Percentiles rank a stretch among this genome's conserved stretches.
phyloP scores from a whole-genome alignment of 1,284 basidiomycete species.

The Naganishia sp. region DNA sequence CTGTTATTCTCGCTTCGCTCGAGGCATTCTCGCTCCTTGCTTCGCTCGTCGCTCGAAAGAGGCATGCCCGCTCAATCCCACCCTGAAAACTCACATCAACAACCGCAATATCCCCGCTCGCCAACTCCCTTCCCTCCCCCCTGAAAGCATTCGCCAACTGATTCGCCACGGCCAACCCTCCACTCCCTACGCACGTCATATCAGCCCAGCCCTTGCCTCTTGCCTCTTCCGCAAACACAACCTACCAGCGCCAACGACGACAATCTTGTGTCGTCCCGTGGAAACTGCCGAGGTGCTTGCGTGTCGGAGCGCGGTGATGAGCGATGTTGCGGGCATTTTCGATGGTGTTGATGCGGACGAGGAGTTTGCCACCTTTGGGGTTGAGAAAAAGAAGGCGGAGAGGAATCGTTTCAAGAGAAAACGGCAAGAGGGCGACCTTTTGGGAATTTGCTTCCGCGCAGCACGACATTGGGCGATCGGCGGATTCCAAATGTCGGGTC shows the following conservation, averaged over 20 bases:
- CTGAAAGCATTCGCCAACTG: slow-evolving; percentile 80
- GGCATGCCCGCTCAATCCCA: too few relatives aligned
- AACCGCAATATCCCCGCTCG: slow-evolving; percentile 75
- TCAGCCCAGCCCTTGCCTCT: too few relatives aligned
- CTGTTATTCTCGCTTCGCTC: not conserved
- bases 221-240: slow-evolving; percentile 34
- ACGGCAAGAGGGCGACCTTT: not conserved
- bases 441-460: too few relatives aligned
- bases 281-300: slow-evolving; percentile 41
- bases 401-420: too few relatives aligned
- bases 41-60: not conserved
- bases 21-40: not conserved
- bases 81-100: slow-evolving; percentile 66
- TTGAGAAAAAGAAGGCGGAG: too few relatives aligned
- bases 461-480: too few relatives aligned
- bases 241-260: slow-evolving; percentile 56
- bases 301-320: slow-evolving; percentile 33
- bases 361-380: too few relatives aligned
- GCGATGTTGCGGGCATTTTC: too few relatives aligned
- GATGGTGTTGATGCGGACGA: too few relatives aligned
- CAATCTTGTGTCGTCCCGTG: slow-evolving; percentile 54
- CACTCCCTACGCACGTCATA: too few relatives aligned
- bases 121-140: slow-evolving; percentile 66
- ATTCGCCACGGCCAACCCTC: slow-evolving; percentile 73
- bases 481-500: too few relatives aligned